A percentile compares a stretch with the other conserved stretches of the same genome.
These are phyloP conservation scores for Leucogyrophana mollusca DNA, from an alignment of 768 basidiomycete genomes.

Conservation along the genomic window DNA sequence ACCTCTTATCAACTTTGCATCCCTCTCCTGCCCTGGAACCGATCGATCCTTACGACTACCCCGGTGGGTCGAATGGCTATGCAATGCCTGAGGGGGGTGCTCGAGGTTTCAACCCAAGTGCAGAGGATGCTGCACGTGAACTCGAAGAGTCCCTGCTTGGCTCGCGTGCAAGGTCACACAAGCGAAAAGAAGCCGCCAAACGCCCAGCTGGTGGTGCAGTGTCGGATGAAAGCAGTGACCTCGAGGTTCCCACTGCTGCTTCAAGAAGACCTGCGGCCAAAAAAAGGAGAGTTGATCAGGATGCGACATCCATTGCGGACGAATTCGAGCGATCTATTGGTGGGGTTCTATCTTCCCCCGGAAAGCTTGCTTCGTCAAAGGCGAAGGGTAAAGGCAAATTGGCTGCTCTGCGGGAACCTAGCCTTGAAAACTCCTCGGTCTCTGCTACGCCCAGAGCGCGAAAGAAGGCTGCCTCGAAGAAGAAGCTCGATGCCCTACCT, in stretches of 20 bases:
- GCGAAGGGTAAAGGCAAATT: constrained; percentile 54
- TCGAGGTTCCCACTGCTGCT: constrained; percentile 39
- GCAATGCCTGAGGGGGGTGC: constrained; percentile 16
- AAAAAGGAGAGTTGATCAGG: constrained; percentile 59
- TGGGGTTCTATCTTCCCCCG: constrained; percentile 36
- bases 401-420: constrained; percentile 48
- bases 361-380: constrained; percentile 39
- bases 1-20: constrained; percentile 32
- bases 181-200: constrained; percentile 48
- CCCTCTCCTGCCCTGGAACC: constrained; percentile 32
- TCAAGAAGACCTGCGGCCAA: constrained; percentile 49
- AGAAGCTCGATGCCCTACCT: constrained; percentile 51
- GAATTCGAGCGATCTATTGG: constrained; percentile 46
- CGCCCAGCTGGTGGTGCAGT: constrained; percentile 45
- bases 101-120: constrained; percentile 26
- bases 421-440: constrained; percentile 54
- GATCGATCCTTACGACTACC: constrained; percentile 26
- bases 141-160: constrained; percentile 57
- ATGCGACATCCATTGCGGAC: constrained; percentile 38
- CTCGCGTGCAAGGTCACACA: constrained; percentile 27
- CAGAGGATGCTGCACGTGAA: constrained; percentile 58
- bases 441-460: constrained; percentile 46
- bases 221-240: constrained; percentile 61
- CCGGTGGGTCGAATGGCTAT: constrained; percentile 22
- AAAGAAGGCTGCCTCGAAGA: constrained; percentile 56